These are phyloP conservation scores for Dioscorea zingiberensis DNA, from an alignment of 106 monocot species.

Conservation along the genomic window DNA sequence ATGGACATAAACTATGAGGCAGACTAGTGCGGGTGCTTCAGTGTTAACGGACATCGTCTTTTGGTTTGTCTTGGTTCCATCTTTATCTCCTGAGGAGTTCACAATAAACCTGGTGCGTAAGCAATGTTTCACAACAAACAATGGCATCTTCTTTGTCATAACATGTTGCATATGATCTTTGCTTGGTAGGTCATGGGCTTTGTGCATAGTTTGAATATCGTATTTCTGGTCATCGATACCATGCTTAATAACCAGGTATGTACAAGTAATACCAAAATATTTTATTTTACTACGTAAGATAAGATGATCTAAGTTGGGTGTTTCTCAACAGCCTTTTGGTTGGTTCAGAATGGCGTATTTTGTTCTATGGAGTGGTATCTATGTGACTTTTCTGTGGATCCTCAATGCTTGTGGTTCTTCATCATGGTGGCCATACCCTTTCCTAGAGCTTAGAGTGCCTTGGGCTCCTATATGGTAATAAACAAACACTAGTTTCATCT, in stretches of 20 bases:
- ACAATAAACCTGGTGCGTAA: background rate
- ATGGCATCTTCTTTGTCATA: background rate
- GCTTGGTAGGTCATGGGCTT: constrained; percentile 31
- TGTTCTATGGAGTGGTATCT: constrained; percentile 67
- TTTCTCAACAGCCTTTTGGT: constrained; percentile 60
- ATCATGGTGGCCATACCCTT: constrained; percentile 98
- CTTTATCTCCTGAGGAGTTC: background rate
- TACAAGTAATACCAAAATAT: background rate
- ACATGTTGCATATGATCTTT: background rate
- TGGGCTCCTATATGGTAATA: constrained; percentile 84
- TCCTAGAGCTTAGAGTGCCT: constrained; percentile 67
- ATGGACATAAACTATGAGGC: no score
- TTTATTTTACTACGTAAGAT: constrained; percentile 2
- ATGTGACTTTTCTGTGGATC: constrained; percentile 78
- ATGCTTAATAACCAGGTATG: constrained; percentile 70
- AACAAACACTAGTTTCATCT: background rate
- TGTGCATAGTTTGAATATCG: constrained; percentile 47
- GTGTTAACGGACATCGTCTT: constrained; percentile 2
- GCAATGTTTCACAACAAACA: background rate
- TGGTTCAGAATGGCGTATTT: constrained; percentile 90
- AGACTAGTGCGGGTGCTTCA: constrained; percentile 5
- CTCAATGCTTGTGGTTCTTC: constrained; percentile 73
- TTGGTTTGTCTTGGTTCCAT: background rate
- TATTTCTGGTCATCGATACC: constrained; percentile 66
- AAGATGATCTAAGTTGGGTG: background rate